Evolutionary conservation across 495 filamentous ascomycete species (phyloP), one percentile per base, ranked within the genome.

Genomic region (Neurospora pannonica): DNA sequence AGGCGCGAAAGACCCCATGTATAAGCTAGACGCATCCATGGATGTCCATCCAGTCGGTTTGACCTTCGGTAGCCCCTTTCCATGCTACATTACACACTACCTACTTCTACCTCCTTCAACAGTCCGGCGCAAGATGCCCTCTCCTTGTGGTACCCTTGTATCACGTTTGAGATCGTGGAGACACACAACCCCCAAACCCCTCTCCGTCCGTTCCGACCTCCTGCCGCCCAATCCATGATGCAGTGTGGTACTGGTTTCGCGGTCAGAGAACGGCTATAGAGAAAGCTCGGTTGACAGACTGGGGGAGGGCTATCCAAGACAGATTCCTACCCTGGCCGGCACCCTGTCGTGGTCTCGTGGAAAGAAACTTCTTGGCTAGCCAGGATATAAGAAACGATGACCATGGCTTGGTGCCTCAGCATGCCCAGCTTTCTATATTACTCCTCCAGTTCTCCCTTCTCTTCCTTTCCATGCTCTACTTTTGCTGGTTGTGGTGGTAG

Each of bases 81-180:
- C 62, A 74, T 74, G 77, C 34, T 28, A 43, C 79, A 74, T 76
- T 77, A 77, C 62, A 77, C 37, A 71, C 73, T 74, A 60, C 74
- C 73, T 74, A 60, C 74, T 62, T 3, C 54, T 62, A 34, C 72
- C 40, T 79, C 76, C 77, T 77, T 75, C 80, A 77, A 82, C 79
- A 79, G 73, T 80, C 81, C 80, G 76, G 75, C 76, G 19, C 72
- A 60, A 74, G 70, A 74, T 72, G 54, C 28, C 54, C 54, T 67
- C 39, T 38, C 37, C 72, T 40, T 70, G 76, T 78, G 77, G 70
- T 77, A 72, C 77, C 77, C 81, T 79, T 81, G 81, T 79, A 77
- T 75, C 78, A 77, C 75, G 84, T 85, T 85, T 85, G 83, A 77
- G 81, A 81, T 80, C 82, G 82, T 84, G 83, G 84, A 81, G 84